These are phyloP conservation scores for Phytophthora niederhauseri DNA, from an alignment of 352 stramenopile genomes.

Conservation along the genomic window DNA sequence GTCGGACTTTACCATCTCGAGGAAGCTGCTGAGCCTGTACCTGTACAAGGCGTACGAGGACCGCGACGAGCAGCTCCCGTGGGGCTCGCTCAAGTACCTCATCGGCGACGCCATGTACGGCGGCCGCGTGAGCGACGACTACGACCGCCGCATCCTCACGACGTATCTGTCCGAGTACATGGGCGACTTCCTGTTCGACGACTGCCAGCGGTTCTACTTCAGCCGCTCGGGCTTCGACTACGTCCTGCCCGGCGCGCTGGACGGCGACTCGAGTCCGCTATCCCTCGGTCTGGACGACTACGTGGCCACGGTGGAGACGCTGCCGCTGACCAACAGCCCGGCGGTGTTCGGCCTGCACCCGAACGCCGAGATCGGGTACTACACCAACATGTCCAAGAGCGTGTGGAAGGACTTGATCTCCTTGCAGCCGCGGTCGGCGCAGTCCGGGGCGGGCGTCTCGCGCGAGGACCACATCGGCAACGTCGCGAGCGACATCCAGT, in stretches of 20 bases:
- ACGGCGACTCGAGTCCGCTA: conserved; percentile 12
- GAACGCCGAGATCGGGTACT: conserved; percentile 97
- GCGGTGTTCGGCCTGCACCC: conserved; percentile 96
- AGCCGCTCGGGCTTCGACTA: conserved; percentile 95
- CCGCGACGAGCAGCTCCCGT: conserved; percentile 93
- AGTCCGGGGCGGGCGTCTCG: conserved; percentile 77
- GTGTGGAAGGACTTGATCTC: conserved; percentile 95
- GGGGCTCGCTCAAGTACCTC: conserved; percentile 95
- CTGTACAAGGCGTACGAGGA: conserved; percentile 94
- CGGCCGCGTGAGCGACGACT: conserved; percentile 95
- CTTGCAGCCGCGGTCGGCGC: conserved; percentile 89
- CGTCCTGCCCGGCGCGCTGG: conserved; percentile 60
- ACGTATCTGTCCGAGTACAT: conserved; percentile 97
- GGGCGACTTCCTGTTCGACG: conserved; percentile 97
- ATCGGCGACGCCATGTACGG: conserved; percentile 98
- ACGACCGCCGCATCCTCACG: conserved; percentile 95
- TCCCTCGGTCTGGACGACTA: conserved; percentile 93
- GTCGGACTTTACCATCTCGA: conserved; percentile 95
- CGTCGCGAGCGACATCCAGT: conserved; percentile 91
- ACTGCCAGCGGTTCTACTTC: conserved; percentile 95
- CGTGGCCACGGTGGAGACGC: conserved; percentile 80
- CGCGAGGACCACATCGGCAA: conserved; percentile 94
- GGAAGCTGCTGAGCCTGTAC: conserved; percentile 93
- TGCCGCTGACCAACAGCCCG: conserved; percentile 94
- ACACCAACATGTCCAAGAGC: conserved; percentile 94